Percentiles rank a stretch among this genome's conserved stretches.
These are phyloP conservation scores for Skeletonema menzelii DNA, from an alignment of 108 stramenopile species.

Conservation along the genomic window DNA sequence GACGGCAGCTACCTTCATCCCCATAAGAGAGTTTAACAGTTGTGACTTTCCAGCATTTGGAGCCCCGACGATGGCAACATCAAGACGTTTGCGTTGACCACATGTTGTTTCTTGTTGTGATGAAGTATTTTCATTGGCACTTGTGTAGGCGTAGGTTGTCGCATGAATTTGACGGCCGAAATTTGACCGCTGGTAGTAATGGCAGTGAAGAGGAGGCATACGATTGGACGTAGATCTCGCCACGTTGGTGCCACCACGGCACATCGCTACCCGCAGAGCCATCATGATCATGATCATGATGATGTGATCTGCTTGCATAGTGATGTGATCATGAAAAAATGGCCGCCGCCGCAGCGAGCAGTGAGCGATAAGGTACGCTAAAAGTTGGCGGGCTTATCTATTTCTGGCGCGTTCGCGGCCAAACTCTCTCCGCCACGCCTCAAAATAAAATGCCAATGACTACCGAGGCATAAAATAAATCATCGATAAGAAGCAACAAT, in stretches of 20 bases:
- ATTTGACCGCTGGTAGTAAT: neutral
- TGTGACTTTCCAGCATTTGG: constrained; percentile 91
- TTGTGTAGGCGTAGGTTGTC: neutral
- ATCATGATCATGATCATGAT: neutral
- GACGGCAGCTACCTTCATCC: constrained; percentile 83
- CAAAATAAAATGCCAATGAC: too few relatives aligned
- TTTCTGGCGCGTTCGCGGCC: too few relatives aligned
- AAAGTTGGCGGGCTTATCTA: neutral
- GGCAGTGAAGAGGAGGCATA: neutral
- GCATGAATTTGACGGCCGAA: neutral
- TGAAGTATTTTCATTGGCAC: neutral
- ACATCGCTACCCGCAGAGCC: neutral
- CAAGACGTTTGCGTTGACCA: constrained; percentile 56
- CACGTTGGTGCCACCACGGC: neutral
- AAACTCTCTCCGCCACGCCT: too few relatives aligned
- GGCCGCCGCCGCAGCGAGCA: too few relatives aligned
- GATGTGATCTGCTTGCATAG: too few relatives aligned
- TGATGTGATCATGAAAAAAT: too few relatives aligned
- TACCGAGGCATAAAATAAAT: neutral
- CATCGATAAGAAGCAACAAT: constrained; percentile 5
- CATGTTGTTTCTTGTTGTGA: neutral
- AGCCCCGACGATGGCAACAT: constrained; percentile 86
- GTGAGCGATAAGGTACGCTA: too few relatives aligned
- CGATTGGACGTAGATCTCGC: neutral
- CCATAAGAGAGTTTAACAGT: constrained; percentile 77